Base-by-base conservation (phyloP, 2,329 filamentous ascomycete genomes). In the Penicillium frequentans region DNA sequence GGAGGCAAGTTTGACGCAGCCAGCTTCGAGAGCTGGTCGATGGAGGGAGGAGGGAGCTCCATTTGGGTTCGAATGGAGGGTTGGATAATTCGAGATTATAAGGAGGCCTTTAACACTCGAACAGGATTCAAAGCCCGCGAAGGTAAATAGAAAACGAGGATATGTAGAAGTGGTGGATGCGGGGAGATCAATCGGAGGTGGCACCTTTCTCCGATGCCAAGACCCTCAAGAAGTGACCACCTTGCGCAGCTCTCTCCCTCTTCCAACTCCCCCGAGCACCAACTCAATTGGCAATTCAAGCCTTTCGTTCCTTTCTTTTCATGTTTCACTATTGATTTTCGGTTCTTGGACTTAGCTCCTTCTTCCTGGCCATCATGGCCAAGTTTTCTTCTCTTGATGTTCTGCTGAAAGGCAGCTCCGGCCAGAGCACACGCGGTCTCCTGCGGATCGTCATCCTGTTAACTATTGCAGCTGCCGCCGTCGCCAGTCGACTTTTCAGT, bases 401-500 rank as follows among this genome's bases (percentile, higher is more conserved):
- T 69, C 82, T 95, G 73, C 84, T 91, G 73, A 87, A 90, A 81
- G 90, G 90, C 75, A 88, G 86, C 73, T 90, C 88, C 68, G 88
- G 87, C 70, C 85, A 88, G 77, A 97, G 87, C 76, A 90, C 91
- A 62, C 87, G 93, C 75, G 89, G 91, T 64, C 79, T 98, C 70
- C 82, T 99, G 64, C 88, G 93, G 73, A 86, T 97, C 68, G 84
- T 96, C 71, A 99, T 99, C 79, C 86, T 99, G 68, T 84, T 83
- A 71, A 86, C 93, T 72, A 97, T 99, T 77, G 95, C 95, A 64
- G 92, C 86, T 57, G 93, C 95, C 61, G 92, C 93, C 66, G 86
- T 98, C 72, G 86, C 93, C 66, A 96, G 93, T 78, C 91, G 95
- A 78, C 83, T 99, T 67, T 99, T 99, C 84, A 97, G 92, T 71